These are phyloP conservation scores for Panaeolus cyanescens DNA, from an alignment of 768 basidiomycete genomes.

Conservation along the genomic window DNA sequence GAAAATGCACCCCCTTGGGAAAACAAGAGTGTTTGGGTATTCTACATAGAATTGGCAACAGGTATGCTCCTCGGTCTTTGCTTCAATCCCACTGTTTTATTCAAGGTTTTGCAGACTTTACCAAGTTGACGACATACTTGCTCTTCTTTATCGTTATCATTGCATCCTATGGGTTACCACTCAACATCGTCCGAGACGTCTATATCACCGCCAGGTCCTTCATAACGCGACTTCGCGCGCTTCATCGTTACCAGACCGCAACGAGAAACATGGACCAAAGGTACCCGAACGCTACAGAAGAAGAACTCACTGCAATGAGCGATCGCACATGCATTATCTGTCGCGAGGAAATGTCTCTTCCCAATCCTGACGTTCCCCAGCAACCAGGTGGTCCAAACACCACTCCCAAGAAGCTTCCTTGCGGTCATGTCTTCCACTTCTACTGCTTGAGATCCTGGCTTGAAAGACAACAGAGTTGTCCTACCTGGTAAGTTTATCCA, in stretches of 20 bases:
- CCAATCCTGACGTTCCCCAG: conserved; percentile 28
- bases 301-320: conserved; percentile 77
- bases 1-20: conserved; percentile 94
- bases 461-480: conserved; percentile 97
- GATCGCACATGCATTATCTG: conserved; percentile 98
- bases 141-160: conserved; percentile 94
- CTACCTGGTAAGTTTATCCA: conserved; percentile 77
- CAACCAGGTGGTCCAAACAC: conserved; percentile 80
- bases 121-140: conserved; percentile 91
- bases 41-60: conserved; percentile 90
- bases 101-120: too few species aligned
- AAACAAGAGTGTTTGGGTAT: conserved; percentile 95
- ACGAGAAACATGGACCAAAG: conserved; percentile 96
- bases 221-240: conserved; percentile 80
- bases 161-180: conserved; percentile 89
- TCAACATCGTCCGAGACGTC: conserved; percentile 97
- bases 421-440: conserved; percentile 98
- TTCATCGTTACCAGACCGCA: conserved; percentile 90
- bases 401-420: conserved; percentile 94
- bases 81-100: conserved; percentile 7
- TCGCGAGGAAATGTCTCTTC: conserved; percentile 86
- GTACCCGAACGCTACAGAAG: conserved; percentile 90
- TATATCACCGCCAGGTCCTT: conserved; percentile 96
- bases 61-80: conserved; percentile 49
- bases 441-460: conserved; percentile 97